These are phyloP conservation scores for Anthoceros angustus DNA, from an alignment of 225 moss, liverwort and hornwort species.

Conservation along the genomic window DNA sequence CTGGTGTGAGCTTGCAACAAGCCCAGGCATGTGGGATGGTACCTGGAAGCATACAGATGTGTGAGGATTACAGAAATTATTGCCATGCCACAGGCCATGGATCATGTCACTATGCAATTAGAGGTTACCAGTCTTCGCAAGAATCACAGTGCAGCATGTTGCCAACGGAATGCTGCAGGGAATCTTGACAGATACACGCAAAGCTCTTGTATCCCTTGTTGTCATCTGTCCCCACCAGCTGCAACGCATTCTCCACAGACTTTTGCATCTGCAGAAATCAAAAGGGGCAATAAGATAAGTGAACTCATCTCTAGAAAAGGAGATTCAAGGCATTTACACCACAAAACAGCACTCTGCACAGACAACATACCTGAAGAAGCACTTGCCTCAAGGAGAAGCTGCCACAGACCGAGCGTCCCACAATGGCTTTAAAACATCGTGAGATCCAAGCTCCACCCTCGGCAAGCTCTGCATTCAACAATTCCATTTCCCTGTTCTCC, in stretches of 20 bases:
- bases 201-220: constrained; percentile 12
- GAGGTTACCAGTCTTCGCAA: constrained; percentile 55
- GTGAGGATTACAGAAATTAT: background rate
- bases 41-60: constrained; percentile 25
- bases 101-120: background rate
- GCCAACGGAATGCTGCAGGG: constrained; percentile 40
- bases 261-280: constrained; percentile 38
- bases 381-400: constrained; percentile 47
- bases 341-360: background rate
- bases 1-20: constrained; percentile 48
- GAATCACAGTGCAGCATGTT: constrained; percentile 65
- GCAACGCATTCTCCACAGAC: constrained; percentile 47
- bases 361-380: background rate
- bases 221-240: constrained; percentile 45
- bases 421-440: constrained; percentile 54
- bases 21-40: constrained; percentile 71
- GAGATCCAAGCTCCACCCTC: constrained; percentile 50
- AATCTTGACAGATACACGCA: constrained; percentile 49
- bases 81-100: background rate
- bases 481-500: constrained; percentile 47
- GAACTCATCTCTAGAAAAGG: too few relatives aligned
- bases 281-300: constrained; percentile 2
- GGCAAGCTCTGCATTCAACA: constrained; percentile 39
- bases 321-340: background rate
- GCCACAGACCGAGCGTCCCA: constrained; percentile 31